Percentiles rank a stretch among this genome's conserved stretches.
phyloP scores from a whole-genome alignment of 257 asterid genomes.

The Echites panduratus region DNA sequence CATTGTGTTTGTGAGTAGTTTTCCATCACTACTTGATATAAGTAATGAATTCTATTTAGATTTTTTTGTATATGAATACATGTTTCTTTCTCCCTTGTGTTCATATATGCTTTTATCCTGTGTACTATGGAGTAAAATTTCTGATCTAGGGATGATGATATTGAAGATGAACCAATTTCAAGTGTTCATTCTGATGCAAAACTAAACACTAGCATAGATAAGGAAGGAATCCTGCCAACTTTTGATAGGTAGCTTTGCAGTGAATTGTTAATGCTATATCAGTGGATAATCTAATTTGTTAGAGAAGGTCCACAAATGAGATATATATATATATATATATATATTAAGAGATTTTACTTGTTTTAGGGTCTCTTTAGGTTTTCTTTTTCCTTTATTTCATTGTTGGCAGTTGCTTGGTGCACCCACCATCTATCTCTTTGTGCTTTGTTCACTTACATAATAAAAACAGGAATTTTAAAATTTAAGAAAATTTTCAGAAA shows the following conservation, averaged over 20 bases:
- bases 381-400: neutral
- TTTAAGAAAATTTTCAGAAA: too few species aligned
- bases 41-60: neutral
- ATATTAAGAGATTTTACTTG: neutral
- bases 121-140: slow-evolving; percentile 37
- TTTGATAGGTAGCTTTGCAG: slow-evolving; percentile 35
- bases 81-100: slow-evolving; percentile 18
- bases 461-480: slow-evolving; percentile 54
- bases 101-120: slow-evolving; percentile 4
- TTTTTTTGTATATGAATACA: slow-evolving; percentile 5
- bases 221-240: slow-evolving; percentile 27
- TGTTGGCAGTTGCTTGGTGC: neutral
- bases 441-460: slow-evolving; percentile 23
- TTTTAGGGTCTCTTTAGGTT: too few species aligned
- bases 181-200: slow-evolving; percentile 29
- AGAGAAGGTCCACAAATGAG: neutral
- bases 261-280: neutral
- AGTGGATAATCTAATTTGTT: neutral
- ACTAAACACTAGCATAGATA: slow-evolving; percentile 24
- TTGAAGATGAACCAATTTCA: slow-evolving; percentile 42
- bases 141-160: slow-evolving; percentile 50
- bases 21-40: neutral
- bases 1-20: neutral
- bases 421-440: slow-evolving; percentile 12
- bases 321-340: neutral